phyloP scores from a whole-genome alignment of 345 rosid species.

The Kernera saxatilis region DNA sequence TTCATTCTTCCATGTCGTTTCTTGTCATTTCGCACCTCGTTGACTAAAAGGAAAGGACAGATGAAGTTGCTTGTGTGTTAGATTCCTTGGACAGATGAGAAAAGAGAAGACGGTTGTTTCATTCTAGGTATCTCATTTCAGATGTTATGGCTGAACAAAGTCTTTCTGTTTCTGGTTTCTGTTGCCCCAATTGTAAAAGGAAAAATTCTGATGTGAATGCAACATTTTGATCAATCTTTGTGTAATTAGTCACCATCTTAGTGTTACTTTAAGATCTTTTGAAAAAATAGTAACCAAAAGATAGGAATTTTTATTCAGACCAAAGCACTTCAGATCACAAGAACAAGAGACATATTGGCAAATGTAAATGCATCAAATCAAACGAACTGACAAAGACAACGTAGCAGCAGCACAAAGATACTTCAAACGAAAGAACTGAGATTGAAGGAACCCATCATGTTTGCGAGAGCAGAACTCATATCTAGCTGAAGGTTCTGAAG shows the following conservation, averaged over 20 bases:
- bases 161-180: constrained; percentile 18
- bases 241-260: constrained; percentile 1
- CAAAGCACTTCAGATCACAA: neutral
- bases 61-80: constrained; percentile 4
- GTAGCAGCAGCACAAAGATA: neutral
- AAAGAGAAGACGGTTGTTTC: neutral
- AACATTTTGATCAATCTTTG: constrained; percentile 17
- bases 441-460: constrained; percentile 34
- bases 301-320: neutral
- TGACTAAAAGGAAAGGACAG: neutral
- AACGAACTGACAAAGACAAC: neutral
- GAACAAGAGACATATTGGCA: constrained; percentile 7
- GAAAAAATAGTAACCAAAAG: neutral
- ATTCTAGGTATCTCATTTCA: neutral
- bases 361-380: neutral
- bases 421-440: constrained; percentile 31
- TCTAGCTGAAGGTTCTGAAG: constrained; percentile 30
- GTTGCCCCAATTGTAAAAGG: constrained; percentile 11
- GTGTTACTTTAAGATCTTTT: neutral
- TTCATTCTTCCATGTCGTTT: neutral
- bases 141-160: constrained; percentile 8
- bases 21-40: neutral
- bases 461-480: constrained; percentile 34
- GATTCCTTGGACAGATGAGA: constrained; percentile 7
- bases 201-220: constrained; percentile 4